Conservation (phyloP, 2,329 filamentous ascomycete species). For the Colletotrichum horii region DNA sequence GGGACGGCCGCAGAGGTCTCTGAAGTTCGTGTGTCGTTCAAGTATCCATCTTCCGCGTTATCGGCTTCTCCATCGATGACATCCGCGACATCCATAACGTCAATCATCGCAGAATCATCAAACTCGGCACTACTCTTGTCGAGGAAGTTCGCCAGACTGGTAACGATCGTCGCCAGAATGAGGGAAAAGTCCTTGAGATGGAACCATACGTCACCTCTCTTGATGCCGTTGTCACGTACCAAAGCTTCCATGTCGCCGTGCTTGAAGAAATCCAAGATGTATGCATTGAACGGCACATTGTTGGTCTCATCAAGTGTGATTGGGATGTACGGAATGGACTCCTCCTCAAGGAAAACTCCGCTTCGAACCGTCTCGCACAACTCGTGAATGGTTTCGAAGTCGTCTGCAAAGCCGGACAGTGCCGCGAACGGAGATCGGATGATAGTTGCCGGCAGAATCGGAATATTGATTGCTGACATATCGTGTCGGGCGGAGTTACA, state of each 20-base stretch:
- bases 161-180: slow-evolving; percentile 73
- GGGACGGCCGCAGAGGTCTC: neutral
- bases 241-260: slow-evolving; percentile 70
- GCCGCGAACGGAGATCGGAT: slow-evolving; percentile 74
- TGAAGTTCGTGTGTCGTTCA: neutral
- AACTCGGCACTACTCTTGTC: slow-evolving; percentile 33
- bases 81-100: slow-evolving; percentile 45
- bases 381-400: slow-evolving; percentile 69
- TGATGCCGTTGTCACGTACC: slow-evolving; percentile 69
- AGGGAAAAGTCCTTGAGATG: slow-evolving; percentile 64
- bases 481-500: neutral
- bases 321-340: slow-evolving; percentile 72
- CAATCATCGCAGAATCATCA: slow-evolving; percentile 39
- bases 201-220: slow-evolving; percentile 74
- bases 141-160: slow-evolving; percentile 62
- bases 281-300: slow-evolving; percentile 63
- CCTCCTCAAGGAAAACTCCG: slow-evolving; percentile 77
- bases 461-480: neutral
- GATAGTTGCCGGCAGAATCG: slow-evolving; percentile 40
- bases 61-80: slow-evolving; percentile 43
- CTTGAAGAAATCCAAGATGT: slow-evolving; percentile 79
- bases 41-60: neutral
- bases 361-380: slow-evolving; percentile 69
- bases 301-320: slow-evolving; percentile 61
- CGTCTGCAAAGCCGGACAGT: slow-evolving; percentile 70